Conservation (phyloP, 2,329 filamentous ascomycete genomes). For the Cladophialophora psammophila region DNA sequence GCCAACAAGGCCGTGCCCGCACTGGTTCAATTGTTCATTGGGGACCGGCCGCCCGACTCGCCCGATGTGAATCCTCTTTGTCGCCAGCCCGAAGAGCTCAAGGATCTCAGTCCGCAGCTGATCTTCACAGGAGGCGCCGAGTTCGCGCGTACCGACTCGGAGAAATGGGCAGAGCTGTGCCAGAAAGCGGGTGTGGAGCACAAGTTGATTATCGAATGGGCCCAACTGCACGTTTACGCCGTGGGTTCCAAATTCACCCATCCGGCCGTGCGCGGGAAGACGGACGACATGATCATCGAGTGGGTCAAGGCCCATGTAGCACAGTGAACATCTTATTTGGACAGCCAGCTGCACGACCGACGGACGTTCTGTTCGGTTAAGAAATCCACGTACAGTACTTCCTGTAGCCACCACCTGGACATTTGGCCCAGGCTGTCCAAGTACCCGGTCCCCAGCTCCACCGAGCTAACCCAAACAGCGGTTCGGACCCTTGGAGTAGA, state of each 20-base stretch:
- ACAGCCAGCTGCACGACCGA: no score
- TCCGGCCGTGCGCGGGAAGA: conserved; percentile 20
- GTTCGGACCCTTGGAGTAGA: no score
- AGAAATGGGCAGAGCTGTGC: conserved; percentile 17
- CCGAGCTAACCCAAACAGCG: no score
- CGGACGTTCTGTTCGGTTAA: no score
- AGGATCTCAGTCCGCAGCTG: conserved; percentile 14
- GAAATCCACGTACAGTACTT: no score
- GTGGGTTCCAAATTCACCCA: conserved; percentile 21
- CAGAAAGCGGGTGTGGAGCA: conserved; percentile 1
- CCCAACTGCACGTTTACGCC: conserved; percentile 27
- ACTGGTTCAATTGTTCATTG: conserved; percentile 8
- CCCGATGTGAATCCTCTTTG: conserved; percentile 22
- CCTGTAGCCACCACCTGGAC: no score
- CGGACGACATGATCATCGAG: conserved; percentile 24
- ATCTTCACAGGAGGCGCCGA: conserved; percentile 24
- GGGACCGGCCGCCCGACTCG: conserved; percentile 3
- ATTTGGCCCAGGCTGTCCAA: no score
- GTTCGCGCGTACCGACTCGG: conserved; percentile 18
- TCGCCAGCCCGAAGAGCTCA: conserved; percentile 12
- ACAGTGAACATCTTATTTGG: not conserved
- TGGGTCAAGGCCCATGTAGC: conserved; percentile 20
- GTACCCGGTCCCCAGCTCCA: no score
- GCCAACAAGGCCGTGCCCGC: conserved; percentile 18
- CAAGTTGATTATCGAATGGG: conserved; percentile 22